Evolutionary conservation across 495 filamentous ascomycete species (phyloP).

Genomic region (Podospora tetraspora): DNA sequence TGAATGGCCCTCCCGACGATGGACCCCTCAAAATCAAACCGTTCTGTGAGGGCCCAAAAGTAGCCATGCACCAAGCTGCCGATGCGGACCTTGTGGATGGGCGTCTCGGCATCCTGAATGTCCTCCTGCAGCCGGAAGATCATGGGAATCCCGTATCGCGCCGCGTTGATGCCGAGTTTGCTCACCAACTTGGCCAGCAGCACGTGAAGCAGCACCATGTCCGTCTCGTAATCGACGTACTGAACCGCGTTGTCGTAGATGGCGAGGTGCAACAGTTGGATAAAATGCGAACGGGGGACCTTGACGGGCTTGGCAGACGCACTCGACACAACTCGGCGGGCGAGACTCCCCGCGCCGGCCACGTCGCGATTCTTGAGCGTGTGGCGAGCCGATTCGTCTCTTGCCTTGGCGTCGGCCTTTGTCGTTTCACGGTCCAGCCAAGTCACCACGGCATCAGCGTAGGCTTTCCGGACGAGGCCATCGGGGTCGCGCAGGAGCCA

Average conservation of each 20-base stretch:
- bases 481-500: conserved; percentile 78
- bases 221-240: conserved; percentile 59
- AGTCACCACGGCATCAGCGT: conserved; percentile 71
- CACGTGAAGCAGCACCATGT: conserved; percentile 69
- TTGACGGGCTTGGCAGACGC: conserved; percentile 55
- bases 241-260: conserved; percentile 81
- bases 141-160: conserved; percentile 77
- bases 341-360: conserved; percentile 28
- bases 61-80: conserved; percentile 85
- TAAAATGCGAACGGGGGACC: conserved; percentile 58
- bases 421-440: conserved; percentile 80
- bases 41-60: conserved; percentile 69
- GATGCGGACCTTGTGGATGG: conserved; percentile 62
- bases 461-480: conserved; percentile 70
- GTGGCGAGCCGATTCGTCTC: conserved; percentile 48
- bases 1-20: conserved; percentile 62
- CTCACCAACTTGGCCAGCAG: conserved; percentile 65
- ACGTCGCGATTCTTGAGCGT: conserved; percentile 32
- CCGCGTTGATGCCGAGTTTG: conserved; percentile 78
- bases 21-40: conserved; percentile 68
- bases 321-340: conserved; percentile 65
- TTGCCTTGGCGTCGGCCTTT: conserved; percentile 55
- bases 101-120: conserved; percentile 58
- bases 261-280: conserved; percentile 79
- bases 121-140: conserved; percentile 81